Evolutionary conservation across 495 filamentous ascomycete genomes (phyloP).

Genomic region (Podospora fimiseda): DNA sequence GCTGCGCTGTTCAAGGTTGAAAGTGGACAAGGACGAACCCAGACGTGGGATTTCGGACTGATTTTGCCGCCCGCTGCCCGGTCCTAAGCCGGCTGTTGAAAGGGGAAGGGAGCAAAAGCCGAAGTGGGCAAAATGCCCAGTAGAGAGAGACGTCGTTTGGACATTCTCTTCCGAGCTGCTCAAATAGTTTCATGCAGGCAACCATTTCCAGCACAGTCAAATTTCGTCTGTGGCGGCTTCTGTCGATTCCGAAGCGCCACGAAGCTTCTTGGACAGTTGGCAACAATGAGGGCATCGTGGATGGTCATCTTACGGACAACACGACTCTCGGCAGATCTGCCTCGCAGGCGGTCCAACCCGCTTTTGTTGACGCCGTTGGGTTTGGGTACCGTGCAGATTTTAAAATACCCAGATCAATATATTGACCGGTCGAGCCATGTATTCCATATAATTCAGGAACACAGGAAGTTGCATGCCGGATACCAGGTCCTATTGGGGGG

Average conservation of each 20-base stretch:
- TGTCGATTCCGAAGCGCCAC: constrained; percentile 2
- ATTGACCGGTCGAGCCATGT: constrained; percentile 11
- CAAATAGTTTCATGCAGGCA: constrained; percentile 16
- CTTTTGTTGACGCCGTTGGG: constrained; percentile 9
- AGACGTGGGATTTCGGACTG: constrained; percentile 4
- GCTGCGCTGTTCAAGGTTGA: neutral
- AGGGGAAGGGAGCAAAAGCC: neutral
- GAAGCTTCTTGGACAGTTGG: neutral
- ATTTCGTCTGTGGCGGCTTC: neutral
- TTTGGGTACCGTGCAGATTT: constrained; percentile 4
- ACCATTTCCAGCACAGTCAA: constrained; percentile 11
- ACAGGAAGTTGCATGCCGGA: constrained; percentile 5
- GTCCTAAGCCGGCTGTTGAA: constrained; percentile 8
- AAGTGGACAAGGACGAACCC: neutral
- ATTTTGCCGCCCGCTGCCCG: neutral
- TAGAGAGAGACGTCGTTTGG: neutral
- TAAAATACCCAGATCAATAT: constrained; percentile 7
- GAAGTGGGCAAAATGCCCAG: neutral
- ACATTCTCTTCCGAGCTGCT: neutral
- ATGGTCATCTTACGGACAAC: neutral
- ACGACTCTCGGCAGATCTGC: constrained; percentile 10
- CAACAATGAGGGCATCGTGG: neutral
- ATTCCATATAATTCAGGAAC: constrained; percentile 6
- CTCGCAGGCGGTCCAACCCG: constrained; percentile 15
- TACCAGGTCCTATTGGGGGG: neutral